Evolutionary conservation across 805 yeast species (phyloP), one percentile per base, ranked within the genome.

Genomic region (Komagataella phaffii): DNA sequence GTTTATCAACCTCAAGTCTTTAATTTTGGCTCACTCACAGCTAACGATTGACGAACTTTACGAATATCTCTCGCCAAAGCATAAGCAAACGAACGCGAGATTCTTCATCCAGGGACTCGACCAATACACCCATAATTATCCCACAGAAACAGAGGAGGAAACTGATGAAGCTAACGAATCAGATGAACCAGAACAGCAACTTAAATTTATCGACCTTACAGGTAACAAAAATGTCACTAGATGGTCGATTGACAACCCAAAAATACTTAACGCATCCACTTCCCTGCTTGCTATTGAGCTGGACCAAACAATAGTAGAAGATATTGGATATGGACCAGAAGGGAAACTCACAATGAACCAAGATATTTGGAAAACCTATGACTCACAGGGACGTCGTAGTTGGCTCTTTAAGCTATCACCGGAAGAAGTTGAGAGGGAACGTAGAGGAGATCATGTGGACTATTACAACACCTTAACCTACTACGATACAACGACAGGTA

Each of bases 331-430:
- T 14, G 61, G 58, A 21, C 56, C 64, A 0, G 63, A 68, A 3
- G 74, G 75, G 3, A 60, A 60, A 12, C 61, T 61, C 51, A 60
- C 61, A n/a, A 53, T 56, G 7, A 69, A 49, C 50, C 12, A 73
- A 7, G 64, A 61, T 51, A 60, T 55, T 51, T 78, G 83, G 83
- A 75, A 72, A 57, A 69, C 71, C 52, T 75, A 69, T 59, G 81
- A 77, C 57, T 74, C 77, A 52, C 62, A 58, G 50, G 95, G 95
- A 3, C 72, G 96, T 54, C 73, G 96, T 54, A 82, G 87, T 10
- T 88, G 96, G 96, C 63, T 88, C 17, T 83, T 80, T 64, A 78
- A 75, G 59, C 65, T 70, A 17, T 54, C 56, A 10, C 57, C 57
- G 10, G 57, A 52, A 36, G 63, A 62, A 50, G 50, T 59, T 43